A percentile compares a stretch with the other conserved stretches of the same genome.
phyloP scores from a whole-genome alignment of 73 alveolate genomes.

The Diophrys sp. region DNA sequence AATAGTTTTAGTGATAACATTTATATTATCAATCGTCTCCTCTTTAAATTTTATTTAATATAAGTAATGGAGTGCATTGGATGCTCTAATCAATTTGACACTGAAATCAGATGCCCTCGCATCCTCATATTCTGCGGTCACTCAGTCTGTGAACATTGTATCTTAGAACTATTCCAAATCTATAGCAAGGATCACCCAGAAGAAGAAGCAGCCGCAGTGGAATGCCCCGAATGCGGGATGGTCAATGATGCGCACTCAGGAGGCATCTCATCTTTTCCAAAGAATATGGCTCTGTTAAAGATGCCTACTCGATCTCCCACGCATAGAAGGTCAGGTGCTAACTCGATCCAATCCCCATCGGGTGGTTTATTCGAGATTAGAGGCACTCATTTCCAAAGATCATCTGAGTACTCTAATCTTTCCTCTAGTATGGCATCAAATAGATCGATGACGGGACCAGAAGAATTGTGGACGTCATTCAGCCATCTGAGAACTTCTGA shows the following conservation, averaged over 20 bases:
- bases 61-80: slow-evolving; percentile 74
- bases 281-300: slow-evolving; percentile 9
- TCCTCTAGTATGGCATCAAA: no score
- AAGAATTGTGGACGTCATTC: no score
- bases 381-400: no score
- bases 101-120: slow-evolving; percentile 57
- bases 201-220: background rate
- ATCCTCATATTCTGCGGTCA: slow-evolving; percentile 76
- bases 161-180: background rate
- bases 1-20: no score
- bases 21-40: no score
- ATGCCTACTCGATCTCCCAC: background rate
- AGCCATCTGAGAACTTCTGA: no score
- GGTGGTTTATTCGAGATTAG: background rate
- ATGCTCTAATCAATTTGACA: slow-evolving; percentile 47
- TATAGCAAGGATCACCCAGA: background rate
- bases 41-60: no score
- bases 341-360: background rate
- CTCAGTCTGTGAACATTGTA: slow-evolving; percentile 71
- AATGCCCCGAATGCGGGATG: slow-evolving; percentile 8
- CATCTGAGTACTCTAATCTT: no score
- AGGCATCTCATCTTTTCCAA: background rate
- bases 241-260: background rate
- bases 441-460: no score
- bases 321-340: background rate